Evolutionary conservation across 371 early-diverging fungal species (phyloP), one percentile per base, ranked within the genome.

Genomic region (Smittium mucronatum): DNA sequence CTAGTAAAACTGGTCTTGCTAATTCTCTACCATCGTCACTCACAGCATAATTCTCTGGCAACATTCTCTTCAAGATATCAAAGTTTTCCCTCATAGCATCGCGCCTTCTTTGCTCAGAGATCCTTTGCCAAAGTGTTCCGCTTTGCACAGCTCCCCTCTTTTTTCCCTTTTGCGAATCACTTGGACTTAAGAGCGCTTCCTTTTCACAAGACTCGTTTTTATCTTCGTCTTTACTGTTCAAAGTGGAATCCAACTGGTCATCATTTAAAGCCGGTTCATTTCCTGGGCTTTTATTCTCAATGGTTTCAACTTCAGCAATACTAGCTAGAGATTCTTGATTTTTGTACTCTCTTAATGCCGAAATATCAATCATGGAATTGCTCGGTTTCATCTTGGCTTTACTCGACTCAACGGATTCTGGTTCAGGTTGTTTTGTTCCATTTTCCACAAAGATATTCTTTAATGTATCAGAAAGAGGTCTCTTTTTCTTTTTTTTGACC

Each of bases 81-180:
- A 79, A 79, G 69, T 77, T 79, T 66, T 79, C 79, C 16, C 80
- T 76, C 79, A 79, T 79, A n/a, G 79, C 79, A 57, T 79, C 79
- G 1, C 79, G 64, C 0, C 79, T 72, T 31, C 80, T 72, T 58
- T 79, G 79, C 69, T 79, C 79, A 2, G 79, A 78, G 32, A 78
- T 71, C 0, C 78, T 72, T 69, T 78, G 78, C 78, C 78, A 78
- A 57, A 78, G 79, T 47, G 71, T 58, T 29, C 70, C 5, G 11
- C 26, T 64, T 2, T 5, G 11, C 25, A 28, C 2, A 15, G 2
- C 26, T 21, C 28, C 26, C 25, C 5, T 34, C 2, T 34, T 31
- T 2, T 64, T 31, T 36, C 16, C 32, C 26, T 15, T 34, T 31
- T 64, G 16, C 8, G 32, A 15, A 5, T 64, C 31, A 28, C 16